These are phyloP conservation scores for Ceratocystis destructans DNA, from an alignment of 2,329 filamentous ascomycete genomes.

Conservation along the genomic window DNA sequence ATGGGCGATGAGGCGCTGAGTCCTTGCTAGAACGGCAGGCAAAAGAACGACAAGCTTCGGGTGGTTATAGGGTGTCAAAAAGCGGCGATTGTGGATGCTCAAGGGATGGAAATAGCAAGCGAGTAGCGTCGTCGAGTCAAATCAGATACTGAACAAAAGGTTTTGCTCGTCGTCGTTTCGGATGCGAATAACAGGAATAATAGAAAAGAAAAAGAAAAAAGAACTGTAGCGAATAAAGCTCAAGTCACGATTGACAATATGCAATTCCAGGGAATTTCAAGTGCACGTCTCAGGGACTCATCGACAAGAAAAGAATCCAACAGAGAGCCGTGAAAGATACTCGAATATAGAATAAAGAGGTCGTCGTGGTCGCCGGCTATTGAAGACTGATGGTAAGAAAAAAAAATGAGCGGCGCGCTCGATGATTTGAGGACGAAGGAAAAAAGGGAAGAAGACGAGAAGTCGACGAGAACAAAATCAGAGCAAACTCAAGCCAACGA, in stretches of 20 bases:
- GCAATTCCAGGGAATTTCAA: neutral
- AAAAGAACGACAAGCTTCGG: neutral
- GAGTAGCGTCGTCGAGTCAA: neutral
- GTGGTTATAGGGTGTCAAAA: neutral
- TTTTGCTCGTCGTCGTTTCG: neutral
- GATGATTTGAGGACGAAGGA: neutral
- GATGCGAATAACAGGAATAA: neutral
- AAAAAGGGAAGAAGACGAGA: neutral
- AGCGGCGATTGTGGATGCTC: neutral
- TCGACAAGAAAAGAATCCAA: neutral
- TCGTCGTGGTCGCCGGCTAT: neutral
- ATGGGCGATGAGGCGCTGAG: neutral
- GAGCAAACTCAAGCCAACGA: neutral
- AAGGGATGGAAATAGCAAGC: neutral
- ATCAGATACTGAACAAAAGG: neutral
- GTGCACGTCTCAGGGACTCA: constrained; percentile 2
- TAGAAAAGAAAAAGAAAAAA: neutral
- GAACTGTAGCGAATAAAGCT: neutral
- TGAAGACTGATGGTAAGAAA: neutral
- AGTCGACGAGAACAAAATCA: neutral
- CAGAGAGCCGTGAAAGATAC: neutral
- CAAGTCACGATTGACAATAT: neutral
- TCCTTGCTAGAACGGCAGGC: neutral
- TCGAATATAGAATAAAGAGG: constrained; percentile 3
- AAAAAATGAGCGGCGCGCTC: neutral